Evolutionary conservation across 2,329 filamentous ascomycete species (phyloP).

Genomic region (Aspergillus sp.): DNA sequence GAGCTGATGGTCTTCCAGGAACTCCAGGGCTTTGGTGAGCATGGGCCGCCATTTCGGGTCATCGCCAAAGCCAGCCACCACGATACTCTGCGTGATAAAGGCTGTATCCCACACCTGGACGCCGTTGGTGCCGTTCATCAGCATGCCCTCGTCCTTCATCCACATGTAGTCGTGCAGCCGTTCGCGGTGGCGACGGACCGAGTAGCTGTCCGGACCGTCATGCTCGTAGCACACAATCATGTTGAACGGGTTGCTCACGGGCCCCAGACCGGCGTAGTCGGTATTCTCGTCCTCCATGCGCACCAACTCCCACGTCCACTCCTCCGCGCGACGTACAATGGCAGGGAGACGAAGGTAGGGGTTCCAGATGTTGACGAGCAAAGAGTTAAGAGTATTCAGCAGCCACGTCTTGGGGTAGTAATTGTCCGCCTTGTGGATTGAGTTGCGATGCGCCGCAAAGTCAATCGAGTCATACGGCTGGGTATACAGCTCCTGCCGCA

Average conservation of each 20-base stretch:
- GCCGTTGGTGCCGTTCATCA: slow-evolving; percentile 96
- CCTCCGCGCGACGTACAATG: slow-evolving; percentile 71
- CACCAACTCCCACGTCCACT: slow-evolving; percentile 79
- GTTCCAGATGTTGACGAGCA: slow-evolving; percentile 76
- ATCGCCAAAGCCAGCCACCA: slow-evolving; percentile 75
- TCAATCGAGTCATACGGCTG: slow-evolving; percentile 76
- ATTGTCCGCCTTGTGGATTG: slow-evolving; percentile 77
- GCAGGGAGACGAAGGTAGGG: slow-evolving; percentile 70
- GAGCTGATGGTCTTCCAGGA: slow-evolving; percentile 89
- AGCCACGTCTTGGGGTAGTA: slow-evolving; percentile 91
- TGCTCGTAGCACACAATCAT: slow-evolving; percentile 81
- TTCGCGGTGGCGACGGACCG: slow-evolving; percentile 75
- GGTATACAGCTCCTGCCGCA: slow-evolving; percentile 80
- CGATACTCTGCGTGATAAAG: slow-evolving; percentile 80
- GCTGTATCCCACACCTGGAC: slow-evolving; percentile 97
- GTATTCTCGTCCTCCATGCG: slow-evolving; percentile 93
- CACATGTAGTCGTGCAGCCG: slow-evolving; percentile 84
- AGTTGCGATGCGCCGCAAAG: slow-evolving; percentile 77
- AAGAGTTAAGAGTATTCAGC: slow-evolving; percentile 75
- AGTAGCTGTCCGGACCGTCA: slow-evolving; percentile 73
- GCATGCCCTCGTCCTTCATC: slow-evolving; percentile 89
- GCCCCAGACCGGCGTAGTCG: slow-evolving; percentile 79
- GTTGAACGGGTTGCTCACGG: slow-evolving; percentile 90
- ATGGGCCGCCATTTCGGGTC: slow-evolving; percentile 78
- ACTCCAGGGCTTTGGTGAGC: slow-evolving; percentile 78